phyloP scores from a whole-genome alignment of 345 rosid species.

The Cardiospermum halicacabum region DNA sequence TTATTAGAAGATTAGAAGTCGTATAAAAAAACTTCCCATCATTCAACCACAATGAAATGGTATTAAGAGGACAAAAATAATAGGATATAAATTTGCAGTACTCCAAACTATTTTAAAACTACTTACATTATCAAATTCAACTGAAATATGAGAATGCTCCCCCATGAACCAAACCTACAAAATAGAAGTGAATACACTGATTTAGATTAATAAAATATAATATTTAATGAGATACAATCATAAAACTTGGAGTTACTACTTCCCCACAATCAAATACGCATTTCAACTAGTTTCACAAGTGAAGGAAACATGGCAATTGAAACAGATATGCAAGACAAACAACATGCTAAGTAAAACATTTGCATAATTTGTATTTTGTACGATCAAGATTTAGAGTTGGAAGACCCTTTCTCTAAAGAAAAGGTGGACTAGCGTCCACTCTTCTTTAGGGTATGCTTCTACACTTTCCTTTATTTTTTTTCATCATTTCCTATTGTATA shows the following conservation, averaged over 20 bases:
- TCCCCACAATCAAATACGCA: background rate
- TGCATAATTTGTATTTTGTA: background rate
- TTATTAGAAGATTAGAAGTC: background rate
- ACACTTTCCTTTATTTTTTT: background rate
- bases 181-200: slow-evolving; percentile 20
- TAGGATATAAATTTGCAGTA: background rate
- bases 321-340: background rate
- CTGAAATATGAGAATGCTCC: slow-evolving; percentile 63
- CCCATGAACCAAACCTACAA: slow-evolving; percentile 74
- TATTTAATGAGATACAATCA: background rate
- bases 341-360: background rate
- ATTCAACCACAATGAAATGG: slow-evolving; percentile 1
- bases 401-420: background rate
- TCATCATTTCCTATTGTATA: background rate
- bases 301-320: background rate
- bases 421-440: background rate
- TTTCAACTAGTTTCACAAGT: background rate
- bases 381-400: background rate
- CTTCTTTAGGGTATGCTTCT: background rate
- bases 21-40: background rate
- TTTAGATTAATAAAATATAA: slow-evolving; percentile 21
- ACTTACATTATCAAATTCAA: slow-evolving; percentile 69
- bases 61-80: slow-evolving; percentile 3
- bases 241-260: background rate
- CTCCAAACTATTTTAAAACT: slow-evolving; percentile 1